Evolutionary conservation across 345 rosid genomes (phyloP).

Genomic region (Trapa bicornis): DNA sequence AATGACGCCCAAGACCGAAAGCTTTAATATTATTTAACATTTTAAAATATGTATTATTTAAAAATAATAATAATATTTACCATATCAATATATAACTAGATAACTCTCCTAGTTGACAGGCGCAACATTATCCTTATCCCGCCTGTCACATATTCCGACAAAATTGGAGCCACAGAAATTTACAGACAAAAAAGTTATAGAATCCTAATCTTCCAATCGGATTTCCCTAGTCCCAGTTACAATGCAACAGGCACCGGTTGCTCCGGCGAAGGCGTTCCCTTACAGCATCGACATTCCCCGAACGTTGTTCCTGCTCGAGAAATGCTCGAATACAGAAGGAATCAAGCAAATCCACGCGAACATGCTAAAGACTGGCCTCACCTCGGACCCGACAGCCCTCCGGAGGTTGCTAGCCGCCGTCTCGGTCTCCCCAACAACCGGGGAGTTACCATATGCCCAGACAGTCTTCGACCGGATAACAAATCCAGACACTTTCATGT

Average conservation of each 20-base stretch:
- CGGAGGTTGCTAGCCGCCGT: slow-evolving; percentile 31
- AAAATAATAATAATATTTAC: no score
- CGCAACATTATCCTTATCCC: no score
- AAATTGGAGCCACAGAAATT: background rate
- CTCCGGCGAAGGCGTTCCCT: slow-evolving; percentile 8
- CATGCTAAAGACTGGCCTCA: slow-evolving; percentile 43
- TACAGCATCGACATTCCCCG: slow-evolving; percentile 12
- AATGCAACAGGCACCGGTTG: slow-evolving; percentile 9
- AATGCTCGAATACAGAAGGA: slow-evolving; percentile 36
- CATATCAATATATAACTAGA: no score
- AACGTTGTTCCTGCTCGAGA: slow-evolving; percentile 28
- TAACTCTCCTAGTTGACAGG: no score
- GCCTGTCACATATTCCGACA: no score
- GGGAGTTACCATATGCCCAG: slow-evolving; percentile 35
- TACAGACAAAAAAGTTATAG: background rate
- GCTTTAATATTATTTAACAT: no score
- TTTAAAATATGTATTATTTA: no score
- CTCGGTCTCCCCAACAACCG: slow-evolving; percentile 21
- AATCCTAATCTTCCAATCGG: background rate
- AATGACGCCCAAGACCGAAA: no score
- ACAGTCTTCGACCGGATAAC: slow-evolving; percentile 30
- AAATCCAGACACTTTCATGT: slow-evolving; percentile 37
- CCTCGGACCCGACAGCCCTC: slow-evolving; percentile 19
- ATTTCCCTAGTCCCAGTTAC: background rate
- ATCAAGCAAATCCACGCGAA: slow-evolving; percentile 51